Conservation (phyloP, 2,329 filamentous ascomycete species). For the Monosporascus sp. region DNA sequence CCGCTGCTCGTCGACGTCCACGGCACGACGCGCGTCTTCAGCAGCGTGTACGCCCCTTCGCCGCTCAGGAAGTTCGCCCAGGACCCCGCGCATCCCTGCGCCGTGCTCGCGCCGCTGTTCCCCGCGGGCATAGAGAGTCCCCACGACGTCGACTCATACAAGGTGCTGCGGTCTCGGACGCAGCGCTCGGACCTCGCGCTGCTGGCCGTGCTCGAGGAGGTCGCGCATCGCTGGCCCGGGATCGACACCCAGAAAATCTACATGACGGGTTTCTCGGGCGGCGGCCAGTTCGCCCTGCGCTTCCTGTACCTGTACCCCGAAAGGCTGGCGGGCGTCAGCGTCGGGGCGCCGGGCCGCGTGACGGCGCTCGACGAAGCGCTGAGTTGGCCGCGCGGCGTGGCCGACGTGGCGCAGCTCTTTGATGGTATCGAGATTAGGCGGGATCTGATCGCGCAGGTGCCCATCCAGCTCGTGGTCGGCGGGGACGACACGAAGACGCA, state of each 20-base stretch:
- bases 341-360: constrained; percentile 25
- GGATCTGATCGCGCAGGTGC: constrained; percentile 9
- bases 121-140: constrained; percentile 23
- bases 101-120: constrained; percentile 25
- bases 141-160: constrained; percentile 25
- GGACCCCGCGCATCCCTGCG: constrained; percentile 13
- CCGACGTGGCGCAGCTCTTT: constrained; percentile 14
- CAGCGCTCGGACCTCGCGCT: constrained; percentile 22
- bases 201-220: constrained; percentile 24
- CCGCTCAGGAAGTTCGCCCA: constrained; percentile 19
- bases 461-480: constrained; percentile 18
- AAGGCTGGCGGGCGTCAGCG: constrained; percentile 18
- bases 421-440: constrained; percentile 6
- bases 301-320: constrained; percentile 28
- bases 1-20: constrained; percentile 25
- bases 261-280: constrained; percentile 25
- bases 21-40: constrained; percentile 20
- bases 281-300: constrained; percentile 26
- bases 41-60: constrained; percentile 4
- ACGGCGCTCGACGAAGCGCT: constrained; percentile 17
- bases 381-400: constrained; percentile 16
- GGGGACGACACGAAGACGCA: constrained; percentile 11
- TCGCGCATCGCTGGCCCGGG: constrained; percentile 20
- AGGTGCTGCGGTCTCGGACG: constrained; percentile 15
- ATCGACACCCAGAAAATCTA: constrained; percentile 22